Conservation (phyloP, 495 filamentous ascomycete genomes). For the Cudoniella acicularis region DNA sequence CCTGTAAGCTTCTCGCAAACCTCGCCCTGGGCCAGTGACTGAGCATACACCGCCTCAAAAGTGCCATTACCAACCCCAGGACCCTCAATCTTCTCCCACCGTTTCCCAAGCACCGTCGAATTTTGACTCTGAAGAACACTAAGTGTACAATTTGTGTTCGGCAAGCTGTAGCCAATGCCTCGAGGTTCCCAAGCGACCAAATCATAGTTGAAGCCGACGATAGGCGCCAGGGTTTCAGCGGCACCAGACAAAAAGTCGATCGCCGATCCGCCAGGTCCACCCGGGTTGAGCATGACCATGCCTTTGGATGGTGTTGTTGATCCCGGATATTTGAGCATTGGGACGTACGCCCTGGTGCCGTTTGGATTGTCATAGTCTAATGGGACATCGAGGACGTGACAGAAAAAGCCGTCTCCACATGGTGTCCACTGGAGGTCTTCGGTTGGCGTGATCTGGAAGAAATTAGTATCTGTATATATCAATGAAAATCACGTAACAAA, state of each 20-base stretch:
- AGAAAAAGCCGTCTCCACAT: background rate
- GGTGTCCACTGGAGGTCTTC: background rate
- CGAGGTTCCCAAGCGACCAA: conserved; percentile 53
- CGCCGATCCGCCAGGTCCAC: conserved; percentile 16
- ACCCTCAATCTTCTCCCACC: background rate
- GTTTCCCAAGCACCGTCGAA: background rate
- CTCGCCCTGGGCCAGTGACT: background rate
- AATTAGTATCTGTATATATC: too few species aligned
- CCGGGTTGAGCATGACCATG: conserved; percentile 13
- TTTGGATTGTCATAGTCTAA: conserved; percentile 6
- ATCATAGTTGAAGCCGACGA: conserved; percentile 33
- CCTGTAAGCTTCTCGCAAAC: conserved; percentile 11
- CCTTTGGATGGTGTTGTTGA: conserved; percentile 8
- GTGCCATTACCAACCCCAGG: background rate
- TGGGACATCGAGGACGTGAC: conserved; percentile 7
- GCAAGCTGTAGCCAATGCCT: conserved; percentile 47
- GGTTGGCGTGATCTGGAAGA: background rate
- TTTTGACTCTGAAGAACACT: background rate
- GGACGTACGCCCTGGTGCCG: conserved; percentile 4
- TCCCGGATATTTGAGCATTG: conserved; percentile 6
- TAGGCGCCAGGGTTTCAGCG: background rate
- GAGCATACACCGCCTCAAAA: background rate
- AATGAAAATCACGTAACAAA: too few species aligned
- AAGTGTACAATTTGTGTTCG: conserved; percentile 21
- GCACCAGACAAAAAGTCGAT: background rate